These are phyloP conservation scores for Debaryomycetaceae sp. DNA, from an alignment of 1,139 yeast genomes.

Conservation along the genomic window DNA sequence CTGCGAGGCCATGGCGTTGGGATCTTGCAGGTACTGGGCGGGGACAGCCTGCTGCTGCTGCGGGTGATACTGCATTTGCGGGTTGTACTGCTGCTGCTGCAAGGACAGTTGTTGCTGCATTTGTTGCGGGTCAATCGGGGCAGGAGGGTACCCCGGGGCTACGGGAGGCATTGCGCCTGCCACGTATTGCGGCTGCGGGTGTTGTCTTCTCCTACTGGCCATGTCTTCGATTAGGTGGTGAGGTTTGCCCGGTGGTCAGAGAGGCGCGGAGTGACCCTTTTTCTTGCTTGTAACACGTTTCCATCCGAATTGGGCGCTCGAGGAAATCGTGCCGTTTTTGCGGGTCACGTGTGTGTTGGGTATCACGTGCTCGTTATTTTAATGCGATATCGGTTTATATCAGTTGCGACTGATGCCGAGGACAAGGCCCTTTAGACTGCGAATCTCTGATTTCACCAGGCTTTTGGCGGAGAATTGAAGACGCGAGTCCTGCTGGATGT, in stretches of 20 bases:
- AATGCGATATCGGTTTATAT: too few species aligned
- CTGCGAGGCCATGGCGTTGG: conserved; percentile 27
- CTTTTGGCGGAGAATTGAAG: too few species aligned
- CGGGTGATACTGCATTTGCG: conserved; percentile 1
- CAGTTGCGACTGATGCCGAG: too few species aligned
- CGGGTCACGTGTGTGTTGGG: too few species aligned
- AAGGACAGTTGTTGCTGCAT: conserved; percentile 4
- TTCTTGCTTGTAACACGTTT: not conserved
- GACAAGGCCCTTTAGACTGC: too few species aligned
- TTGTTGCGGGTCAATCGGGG: conserved; percentile 7
- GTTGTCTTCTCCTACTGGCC: conserved; percentile 27
- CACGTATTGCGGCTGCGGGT: conserved; percentile 56
- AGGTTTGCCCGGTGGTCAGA: not conserved
- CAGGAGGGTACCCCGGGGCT: conserved; percentile 8
- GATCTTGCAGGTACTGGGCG: too few species aligned
- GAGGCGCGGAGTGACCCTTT: too few species aligned
- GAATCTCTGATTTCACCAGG: too few species aligned
- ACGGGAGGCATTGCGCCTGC: conserved; percentile 17
- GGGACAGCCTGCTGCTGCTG: too few species aligned
- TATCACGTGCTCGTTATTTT: too few species aligned
- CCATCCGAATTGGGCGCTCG: not conserved
- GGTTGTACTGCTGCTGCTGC: not conserved
- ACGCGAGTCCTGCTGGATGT: too few species aligned
- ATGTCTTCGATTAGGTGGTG: not conserved
- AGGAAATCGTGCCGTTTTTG: too few species aligned